Evolutionary conservation across 1,284 basidiomycete genomes (phyloP).

Genomic region (Puccinia triticina): DNA sequence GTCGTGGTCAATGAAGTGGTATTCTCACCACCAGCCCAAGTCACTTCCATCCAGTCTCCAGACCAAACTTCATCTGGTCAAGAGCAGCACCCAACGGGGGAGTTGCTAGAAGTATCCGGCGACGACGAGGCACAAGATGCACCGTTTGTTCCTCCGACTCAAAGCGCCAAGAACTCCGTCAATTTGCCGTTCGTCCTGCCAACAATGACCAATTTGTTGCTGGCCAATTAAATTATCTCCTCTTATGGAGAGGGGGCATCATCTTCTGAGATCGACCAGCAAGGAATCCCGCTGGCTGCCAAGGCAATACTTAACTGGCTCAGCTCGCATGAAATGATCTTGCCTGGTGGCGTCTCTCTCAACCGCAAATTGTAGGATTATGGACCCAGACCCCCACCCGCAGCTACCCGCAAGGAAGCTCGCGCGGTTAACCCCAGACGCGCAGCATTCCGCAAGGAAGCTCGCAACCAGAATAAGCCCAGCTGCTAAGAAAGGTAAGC

Average conservation of each 20-base stretch:
- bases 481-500: too few species aligned
- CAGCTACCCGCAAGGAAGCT: too few species aligned
- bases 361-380: too few species aligned
- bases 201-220: background rate
- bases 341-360: background rate
- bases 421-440: too few species aligned
- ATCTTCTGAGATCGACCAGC: background rate
- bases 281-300: conserved; percentile 24
- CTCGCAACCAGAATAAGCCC: too few species aligned
- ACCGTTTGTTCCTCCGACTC: conserved; percentile 38
- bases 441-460: too few species aligned
- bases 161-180: background rate
- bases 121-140: conserved; percentile 21
- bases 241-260: background rate
- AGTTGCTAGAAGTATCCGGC: background rate
- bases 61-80: background rate
- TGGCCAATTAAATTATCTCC: conserved; percentile 17
- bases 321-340: background rate
- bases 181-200: conserved; percentile 22
- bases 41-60: background rate
- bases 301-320: conserved; percentile 2
- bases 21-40: background rate
- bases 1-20: background rate
- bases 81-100: background rate
- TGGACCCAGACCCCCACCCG: too few species aligned